These are phyloP conservation scores for Quillaja saponaria DNA, from an alignment of 306 rosid species.

Conservation along the genomic window DNA sequence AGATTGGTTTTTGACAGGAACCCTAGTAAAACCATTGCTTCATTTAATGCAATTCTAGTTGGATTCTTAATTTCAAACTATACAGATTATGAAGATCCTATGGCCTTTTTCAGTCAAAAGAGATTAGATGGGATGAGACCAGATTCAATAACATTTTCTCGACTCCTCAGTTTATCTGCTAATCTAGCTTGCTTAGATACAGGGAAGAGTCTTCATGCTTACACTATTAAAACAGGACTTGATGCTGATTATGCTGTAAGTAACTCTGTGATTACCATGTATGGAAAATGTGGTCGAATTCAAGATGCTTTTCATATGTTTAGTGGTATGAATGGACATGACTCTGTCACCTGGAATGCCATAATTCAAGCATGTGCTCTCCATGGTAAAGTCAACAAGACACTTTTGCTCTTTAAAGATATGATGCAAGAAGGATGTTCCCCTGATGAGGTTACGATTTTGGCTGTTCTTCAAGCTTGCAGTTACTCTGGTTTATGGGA, in stretches of 20 bases:
- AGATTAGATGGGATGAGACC: constrained; percentile 39
- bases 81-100: constrained; percentile 39
- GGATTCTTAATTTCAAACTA: constrained; percentile 42
- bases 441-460: constrained; percentile 47
- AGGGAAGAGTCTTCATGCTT: constrained; percentile 53
- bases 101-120: constrained; percentile 35
- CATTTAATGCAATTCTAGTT: constrained; percentile 49
- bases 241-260: constrained; percentile 42
- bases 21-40: constrained; percentile 39
- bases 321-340: constrained; percentile 24
- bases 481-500: constrained; percentile 49
- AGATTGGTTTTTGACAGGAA: constrained; percentile 35
- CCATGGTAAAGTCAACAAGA: constrained; percentile 46
- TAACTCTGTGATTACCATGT: constrained; percentile 53
- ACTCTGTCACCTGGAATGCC: constrained; percentile 50
- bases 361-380: constrained; percentile 51
- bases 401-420: constrained; percentile 40
- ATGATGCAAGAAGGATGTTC: constrained; percentile 47
- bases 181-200: constrained; percentile 44
- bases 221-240: constrained; percentile 40
- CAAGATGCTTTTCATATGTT: constrained; percentile 47
- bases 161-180: constrained; percentile 48
- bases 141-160: constrained; percentile 40
- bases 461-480: constrained; percentile 59
- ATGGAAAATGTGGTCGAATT: constrained; percentile 56